phyloP scores from a whole-genome alignment of 192 early-diverging fungal species.

The Umbelopsis sp. region DNA sequence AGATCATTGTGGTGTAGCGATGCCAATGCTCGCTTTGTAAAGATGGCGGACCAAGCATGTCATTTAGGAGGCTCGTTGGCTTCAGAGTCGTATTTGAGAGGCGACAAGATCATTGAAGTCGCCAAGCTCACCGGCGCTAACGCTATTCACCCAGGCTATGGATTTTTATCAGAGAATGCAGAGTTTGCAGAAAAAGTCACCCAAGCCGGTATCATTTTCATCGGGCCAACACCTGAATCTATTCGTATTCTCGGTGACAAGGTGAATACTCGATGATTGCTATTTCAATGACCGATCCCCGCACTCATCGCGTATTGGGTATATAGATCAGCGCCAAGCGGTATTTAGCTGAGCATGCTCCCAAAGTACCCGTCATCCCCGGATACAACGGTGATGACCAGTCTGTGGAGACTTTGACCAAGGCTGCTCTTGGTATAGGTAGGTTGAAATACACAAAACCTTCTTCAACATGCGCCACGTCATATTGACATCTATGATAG shows the following conservation, averaged over 20 bases:
- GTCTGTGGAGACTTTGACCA: conserved; percentile 47
- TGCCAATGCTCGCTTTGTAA: conserved; percentile 51
- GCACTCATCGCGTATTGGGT: neutral
- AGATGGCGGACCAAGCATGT: conserved; percentile 58
- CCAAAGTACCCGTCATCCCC: conserved; percentile 62
- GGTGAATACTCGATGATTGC: conserved; percentile 15
- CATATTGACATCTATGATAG: conserved; percentile 22
- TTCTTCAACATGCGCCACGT: neutral
- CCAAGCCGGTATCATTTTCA: conserved; percentile 55
- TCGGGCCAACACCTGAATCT: conserved; percentile 58
- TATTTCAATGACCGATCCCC: neutral
- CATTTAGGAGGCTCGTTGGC: conserved; percentile 57
- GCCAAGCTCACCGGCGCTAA: conserved; percentile 51
- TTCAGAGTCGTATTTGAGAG: conserved; percentile 56
- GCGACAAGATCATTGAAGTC: conserved; percentile 55
- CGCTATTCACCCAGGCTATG: conserved; percentile 65
- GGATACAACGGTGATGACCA: conserved; percentile 70
- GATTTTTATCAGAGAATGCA: conserved; percentile 64
- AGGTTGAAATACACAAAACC: neutral
- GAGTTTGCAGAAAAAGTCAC: conserved; percentile 56
- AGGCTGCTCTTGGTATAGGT: conserved; percentile 51
- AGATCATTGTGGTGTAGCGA: conserved; percentile 39
- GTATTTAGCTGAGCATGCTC: conserved; percentile 53
- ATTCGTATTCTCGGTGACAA: conserved; percentile 67
- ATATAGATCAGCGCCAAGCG: conserved; percentile 56